Conservation (phyloP, 148 eudicot genomes). For the Camellia japonica region DNA sequence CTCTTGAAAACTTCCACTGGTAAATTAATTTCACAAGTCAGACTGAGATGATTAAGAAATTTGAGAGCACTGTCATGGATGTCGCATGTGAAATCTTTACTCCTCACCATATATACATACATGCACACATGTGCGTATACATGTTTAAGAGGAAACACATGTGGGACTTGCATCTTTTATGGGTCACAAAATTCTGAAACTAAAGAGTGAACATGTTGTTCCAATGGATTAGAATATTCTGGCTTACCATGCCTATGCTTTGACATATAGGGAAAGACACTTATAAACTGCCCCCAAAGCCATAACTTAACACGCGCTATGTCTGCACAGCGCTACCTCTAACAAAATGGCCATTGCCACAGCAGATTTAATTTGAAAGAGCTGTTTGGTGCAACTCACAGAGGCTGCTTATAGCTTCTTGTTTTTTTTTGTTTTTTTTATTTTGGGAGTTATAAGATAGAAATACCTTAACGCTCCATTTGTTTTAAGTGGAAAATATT, state of each 20-base stretch:
- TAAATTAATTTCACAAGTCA: neutral
- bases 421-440: too few relatives aligned
- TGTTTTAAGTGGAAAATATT: too few relatives aligned
- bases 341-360: neutral
- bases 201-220: constrained; percentile 19
- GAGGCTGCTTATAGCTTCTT: too few relatives aligned
- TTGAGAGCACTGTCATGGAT: neutral
- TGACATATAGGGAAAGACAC: neutral
- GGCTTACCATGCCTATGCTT: constrained; percentile 13
- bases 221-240: constrained; percentile 21
- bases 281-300: neutral
- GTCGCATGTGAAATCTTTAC: neutral
- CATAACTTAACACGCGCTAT: neutral
- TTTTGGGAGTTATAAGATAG: too few relatives aligned
- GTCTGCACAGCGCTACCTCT: neutral
- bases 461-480: too few relatives aligned
- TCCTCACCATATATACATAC: neutral
- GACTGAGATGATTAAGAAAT: constrained; percentile 8
- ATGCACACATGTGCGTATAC: neutral
- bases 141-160: constrained; percentile 17
- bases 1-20: neutral
- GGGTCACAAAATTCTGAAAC: constrained; percentile 4
- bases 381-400: too few relatives aligned
- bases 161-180: constrained; percentile 15
- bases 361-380: neutral